Conservation (phyloP, 371 early-diverging fungal genomes). For the Lichtheimia ornata region DNA sequence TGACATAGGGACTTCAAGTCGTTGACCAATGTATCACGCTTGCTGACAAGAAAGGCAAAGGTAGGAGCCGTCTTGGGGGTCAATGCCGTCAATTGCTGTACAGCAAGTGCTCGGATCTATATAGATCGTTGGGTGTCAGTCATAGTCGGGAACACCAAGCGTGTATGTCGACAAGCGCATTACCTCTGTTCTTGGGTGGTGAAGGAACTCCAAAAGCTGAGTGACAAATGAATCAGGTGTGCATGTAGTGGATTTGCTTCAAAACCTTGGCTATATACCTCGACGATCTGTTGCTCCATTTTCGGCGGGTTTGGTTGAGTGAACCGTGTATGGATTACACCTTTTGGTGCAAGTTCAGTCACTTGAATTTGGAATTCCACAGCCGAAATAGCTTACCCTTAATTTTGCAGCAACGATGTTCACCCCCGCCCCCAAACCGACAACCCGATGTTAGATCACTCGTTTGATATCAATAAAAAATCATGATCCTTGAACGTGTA, state of each 20-base stretch:
- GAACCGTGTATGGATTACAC: too few species aligned
- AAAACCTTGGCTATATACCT: constrained; percentile 16
- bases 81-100: constrained; percentile 76
- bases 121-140: neutral
- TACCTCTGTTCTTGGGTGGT: constrained; percentile 68
- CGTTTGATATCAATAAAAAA: too few species aligned
- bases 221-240: constrained; percentile 1
- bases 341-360: too few species aligned
- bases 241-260: too few species aligned
- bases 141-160: neutral
- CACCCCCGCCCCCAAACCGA: too few species aligned
- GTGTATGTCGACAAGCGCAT: constrained; percentile 11
- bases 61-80: constrained; percentile 65
- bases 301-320: too few species aligned
- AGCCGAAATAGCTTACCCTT: too few species aligned
- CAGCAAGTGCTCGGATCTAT: constrained; percentile 79
- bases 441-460: too few species aligned
- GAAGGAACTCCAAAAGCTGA: constrained; percentile 63
- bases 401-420: too few species aligned
- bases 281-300: constrained; percentile 28
- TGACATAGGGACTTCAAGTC: constrained; percentile 70
- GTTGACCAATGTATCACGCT: constrained; percentile 60
- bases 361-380: too few species aligned
- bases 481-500: too few species aligned
- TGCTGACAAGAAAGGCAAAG: constrained; percentile 61